Conservation (phyloP, 2,329 filamentous ascomycete species). For the Cytospora leucostoma region DNA sequence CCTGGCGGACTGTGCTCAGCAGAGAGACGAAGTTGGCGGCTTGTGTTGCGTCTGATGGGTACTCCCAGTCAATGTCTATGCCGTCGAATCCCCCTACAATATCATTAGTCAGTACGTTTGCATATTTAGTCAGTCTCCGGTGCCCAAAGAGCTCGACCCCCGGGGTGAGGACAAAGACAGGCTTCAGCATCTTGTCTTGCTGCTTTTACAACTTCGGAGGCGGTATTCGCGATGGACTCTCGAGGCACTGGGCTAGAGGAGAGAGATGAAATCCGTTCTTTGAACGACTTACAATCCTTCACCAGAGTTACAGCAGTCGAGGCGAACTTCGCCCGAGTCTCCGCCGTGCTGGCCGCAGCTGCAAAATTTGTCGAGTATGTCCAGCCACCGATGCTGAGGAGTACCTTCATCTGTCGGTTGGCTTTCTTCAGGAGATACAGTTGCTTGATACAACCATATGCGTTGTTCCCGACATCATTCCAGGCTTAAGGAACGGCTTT, state of each 20-base stretch:
- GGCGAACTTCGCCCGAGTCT: conserved; percentile 68
- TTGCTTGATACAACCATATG: conserved; percentile 81
- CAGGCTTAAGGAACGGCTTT: conserved; percentile 43
- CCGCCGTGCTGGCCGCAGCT: conserved; percentile 61
- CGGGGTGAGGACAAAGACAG: neutral
- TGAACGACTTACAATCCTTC: conserved; percentile 56
- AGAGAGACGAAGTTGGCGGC: conserved; percentile 49
- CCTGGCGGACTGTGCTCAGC: conserved; percentile 46
- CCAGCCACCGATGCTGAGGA: conserved; percentile 84
- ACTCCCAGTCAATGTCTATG: conserved; percentile 48
- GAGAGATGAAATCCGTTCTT: conserved; percentile 42
- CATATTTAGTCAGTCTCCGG: neutral
- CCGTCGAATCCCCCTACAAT: conserved; percentile 43
- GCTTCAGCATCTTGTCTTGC: neutral
- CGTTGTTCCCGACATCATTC: conserved; percentile 68
- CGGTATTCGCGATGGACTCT: neutral
- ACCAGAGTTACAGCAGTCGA: conserved; percentile 67
- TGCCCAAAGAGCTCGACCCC: too few species aligned
- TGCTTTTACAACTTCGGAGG: neutral
- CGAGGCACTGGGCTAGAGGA: neutral
- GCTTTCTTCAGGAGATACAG: conserved; percentile 74
- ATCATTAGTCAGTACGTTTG: neutral
- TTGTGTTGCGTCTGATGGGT: conserved; percentile 41
- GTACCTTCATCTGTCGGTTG: conserved; percentile 74
- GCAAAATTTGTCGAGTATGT: conserved; percentile 79